Evolutionary conservation across 192 early-diverging fungal genomes (phyloP).

Genomic region (Linnemannia schmuckeri): DNA sequence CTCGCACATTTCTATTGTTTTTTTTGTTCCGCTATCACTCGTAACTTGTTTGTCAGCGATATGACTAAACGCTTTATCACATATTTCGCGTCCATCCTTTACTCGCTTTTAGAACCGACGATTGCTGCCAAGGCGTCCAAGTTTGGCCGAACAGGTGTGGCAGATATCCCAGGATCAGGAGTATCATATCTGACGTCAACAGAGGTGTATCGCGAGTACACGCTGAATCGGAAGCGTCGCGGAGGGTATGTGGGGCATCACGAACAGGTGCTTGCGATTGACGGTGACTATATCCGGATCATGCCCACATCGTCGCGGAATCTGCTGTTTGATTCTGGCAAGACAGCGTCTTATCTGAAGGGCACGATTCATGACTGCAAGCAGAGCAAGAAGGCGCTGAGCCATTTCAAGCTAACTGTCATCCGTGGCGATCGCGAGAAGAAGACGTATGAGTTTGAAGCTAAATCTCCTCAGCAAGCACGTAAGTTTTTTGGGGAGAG

Average conservation of each 20-base stretch:
- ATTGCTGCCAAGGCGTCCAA: slow-evolving; percentile 25
- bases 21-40: not conserved
- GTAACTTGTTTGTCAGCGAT: not conserved
- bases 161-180: slow-evolving; percentile 51
- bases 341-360: slow-evolving; percentile 70
- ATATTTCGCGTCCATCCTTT: not conserved
- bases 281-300: slow-evolving; percentile 93
- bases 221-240: slow-evolving; percentile 84
- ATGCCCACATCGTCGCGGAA: slow-evolving; percentile 83
- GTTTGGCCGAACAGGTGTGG: slow-evolving; percentile 20
- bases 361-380: slow-evolving; percentile 64
- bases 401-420: slow-evolving; percentile 77
- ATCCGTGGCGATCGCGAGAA: slow-evolving; percentile 71
- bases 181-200: slow-evolving; percentile 49
- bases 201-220: slow-evolving; percentile 71
- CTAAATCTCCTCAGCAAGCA: slow-evolving; percentile 73
- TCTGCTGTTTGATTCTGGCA: slow-evolving; percentile 85
- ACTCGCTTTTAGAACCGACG: slow-evolving; percentile 1
- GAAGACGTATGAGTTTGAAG: slow-evolving; percentile 87
- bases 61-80: not conserved
- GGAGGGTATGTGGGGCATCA: slow-evolving; percentile 86
- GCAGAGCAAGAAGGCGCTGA: slow-evolving; percentile 75
- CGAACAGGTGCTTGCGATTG: slow-evolving; percentile 91
- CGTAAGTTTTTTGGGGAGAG: slow-evolving; percentile 58
- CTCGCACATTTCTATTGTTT: not conserved